Conservation (phyloP, 2,329 filamentous ascomycete species). For the Proliferodiscus dingleyae region DNA sequence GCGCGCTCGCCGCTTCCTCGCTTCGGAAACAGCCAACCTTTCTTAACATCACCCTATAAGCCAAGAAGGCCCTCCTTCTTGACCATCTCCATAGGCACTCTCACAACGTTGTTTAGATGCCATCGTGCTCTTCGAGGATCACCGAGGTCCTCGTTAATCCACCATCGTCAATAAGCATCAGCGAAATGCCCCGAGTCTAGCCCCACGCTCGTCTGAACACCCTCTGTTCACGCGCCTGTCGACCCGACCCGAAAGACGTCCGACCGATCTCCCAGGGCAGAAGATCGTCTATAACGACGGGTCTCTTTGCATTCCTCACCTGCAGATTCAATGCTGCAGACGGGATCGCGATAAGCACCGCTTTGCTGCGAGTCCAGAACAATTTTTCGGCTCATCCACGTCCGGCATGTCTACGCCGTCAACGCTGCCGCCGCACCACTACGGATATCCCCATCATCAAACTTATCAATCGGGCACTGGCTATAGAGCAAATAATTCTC, state of each 20-base stretch:
- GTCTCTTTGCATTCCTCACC: too few relatives aligned
- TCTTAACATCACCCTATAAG: conserved; percentile 15
- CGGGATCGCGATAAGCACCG: conserved; percentile 6
- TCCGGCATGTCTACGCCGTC: conserved; percentile 73
- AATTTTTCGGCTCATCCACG: conserved; percentile 13
- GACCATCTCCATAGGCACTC: conserved; percentile 3
- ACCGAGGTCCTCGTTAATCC: background rate
- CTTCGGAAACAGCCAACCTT: too few relatives aligned
- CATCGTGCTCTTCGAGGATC: conserved; percentile 1
- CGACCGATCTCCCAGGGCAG: too few relatives aligned
- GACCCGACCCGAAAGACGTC: conserved; percentile 16
- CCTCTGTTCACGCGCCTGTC: conserved; percentile 9
- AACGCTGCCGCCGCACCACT: conserved; percentile 64
- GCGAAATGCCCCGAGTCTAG: conserved; percentile 17
- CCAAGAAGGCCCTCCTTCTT: too few relatives aligned
- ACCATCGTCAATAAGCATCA: background rate
- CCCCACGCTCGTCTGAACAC: background rate
- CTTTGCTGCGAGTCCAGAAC: conserved; percentile 11
- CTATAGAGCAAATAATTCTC: conserved; percentile 45
- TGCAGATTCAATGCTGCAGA: conserved; percentile 22
- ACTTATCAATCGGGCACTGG: conserved; percentile 49
- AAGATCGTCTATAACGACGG: too few relatives aligned
- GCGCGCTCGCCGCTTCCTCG: too few relatives aligned
- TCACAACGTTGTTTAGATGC: conserved; percentile 6
- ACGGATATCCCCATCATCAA: conserved; percentile 54